Percentiles rank a stretch among this genome's conserved stretches.
These are phyloP conservation scores for Paraphaeosphaeria sporulosa DNA, from an alignment of 2,329 filamentous ascomycete species.

Conservation along the genomic window DNA sequence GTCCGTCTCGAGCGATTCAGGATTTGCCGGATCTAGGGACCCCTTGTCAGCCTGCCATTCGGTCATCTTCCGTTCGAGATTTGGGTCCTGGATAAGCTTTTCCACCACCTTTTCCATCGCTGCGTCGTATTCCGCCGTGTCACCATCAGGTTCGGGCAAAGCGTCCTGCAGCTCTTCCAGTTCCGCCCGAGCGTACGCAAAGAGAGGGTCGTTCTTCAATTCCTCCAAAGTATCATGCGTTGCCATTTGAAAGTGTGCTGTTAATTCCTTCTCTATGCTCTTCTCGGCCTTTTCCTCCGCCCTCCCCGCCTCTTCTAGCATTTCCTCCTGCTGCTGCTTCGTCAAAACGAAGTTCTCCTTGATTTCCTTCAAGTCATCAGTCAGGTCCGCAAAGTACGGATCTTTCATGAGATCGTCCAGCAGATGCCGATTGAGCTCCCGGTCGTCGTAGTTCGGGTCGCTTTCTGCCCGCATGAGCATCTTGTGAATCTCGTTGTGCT, in stretches of 20 bases:
- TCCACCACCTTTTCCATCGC: conserved; percentile 29
- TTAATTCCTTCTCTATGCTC: conserved; percentile 24
- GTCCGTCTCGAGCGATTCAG: conserved; percentile 9
- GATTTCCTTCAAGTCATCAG: conserved; percentile 36
- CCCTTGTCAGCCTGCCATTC: conserved; percentile 19
- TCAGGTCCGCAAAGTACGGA: conserved; percentile 39
- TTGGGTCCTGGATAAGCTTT: conserved; percentile 31
- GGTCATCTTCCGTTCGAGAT: conserved; percentile 31
- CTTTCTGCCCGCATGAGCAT: conserved; percentile 35
- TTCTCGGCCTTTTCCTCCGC: conserved; percentile 24
- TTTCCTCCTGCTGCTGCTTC: conserved; percentile 7
- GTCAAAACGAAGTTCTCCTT: conserved; percentile 30
- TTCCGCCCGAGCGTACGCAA: conserved; percentile 30
- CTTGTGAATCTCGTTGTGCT: conserved; percentile 28
- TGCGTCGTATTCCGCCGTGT: conserved; percentile 30
- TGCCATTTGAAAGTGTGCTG: conserved; percentile 24
- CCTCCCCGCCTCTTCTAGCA: conserved; percentile 21
- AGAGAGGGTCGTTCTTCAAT: conserved; percentile 39
- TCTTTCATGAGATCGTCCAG: conserved; percentile 39
- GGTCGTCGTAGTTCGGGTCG: conserved; percentile 40
- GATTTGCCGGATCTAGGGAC: conserved; percentile 9
- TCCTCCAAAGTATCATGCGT: conserved; percentile 33
- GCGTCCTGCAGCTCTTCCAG: conserved; percentile 34
- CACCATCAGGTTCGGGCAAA: conserved; percentile 29
- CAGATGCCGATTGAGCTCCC: conserved; percentile 32